Evolutionary conservation across 2,329 filamentous ascomycete species (phyloP).

Genomic region (Blastomyces gilchristii): DNA sequence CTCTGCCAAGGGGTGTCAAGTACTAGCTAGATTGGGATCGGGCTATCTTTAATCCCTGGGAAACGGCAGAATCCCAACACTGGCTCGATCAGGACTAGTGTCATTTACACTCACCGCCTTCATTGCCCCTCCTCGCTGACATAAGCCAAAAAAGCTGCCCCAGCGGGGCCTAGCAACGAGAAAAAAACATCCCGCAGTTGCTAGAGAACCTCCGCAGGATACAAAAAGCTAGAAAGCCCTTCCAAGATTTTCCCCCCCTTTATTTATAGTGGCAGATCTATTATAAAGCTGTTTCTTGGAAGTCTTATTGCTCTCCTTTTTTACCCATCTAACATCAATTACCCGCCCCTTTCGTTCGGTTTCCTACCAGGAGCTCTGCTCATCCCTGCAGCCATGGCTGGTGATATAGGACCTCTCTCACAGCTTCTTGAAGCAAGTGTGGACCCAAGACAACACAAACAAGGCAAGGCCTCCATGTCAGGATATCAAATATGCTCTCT

Average conservation of each 20-base stretch:
- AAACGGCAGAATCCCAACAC: neutral
- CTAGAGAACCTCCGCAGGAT: neutral
- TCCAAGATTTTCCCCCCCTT: neutral
- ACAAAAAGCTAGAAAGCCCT: neutral
- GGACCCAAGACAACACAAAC: slow-evolving; percentile 75
- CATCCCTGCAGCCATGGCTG: slow-evolving; percentile 44
- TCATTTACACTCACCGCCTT: neutral
- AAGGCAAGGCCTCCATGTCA: slow-evolving; percentile 50
- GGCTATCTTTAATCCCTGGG: neutral
- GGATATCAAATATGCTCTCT: neutral
- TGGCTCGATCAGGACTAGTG: neutral
- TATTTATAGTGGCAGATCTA: neutral
- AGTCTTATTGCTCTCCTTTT: neutral
- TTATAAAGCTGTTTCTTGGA: neutral
- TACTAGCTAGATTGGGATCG: neutral
- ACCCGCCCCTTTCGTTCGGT: slow-evolving; percentile 7
- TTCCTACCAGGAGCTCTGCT: slow-evolving; percentile 12
- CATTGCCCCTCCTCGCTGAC: slow-evolving; percentile 1
- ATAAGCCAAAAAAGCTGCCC: slow-evolving; percentile 6
- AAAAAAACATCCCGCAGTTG: neutral
- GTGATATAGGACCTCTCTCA: slow-evolving; percentile 55
- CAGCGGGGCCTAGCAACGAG: slow-evolving; percentile 5
- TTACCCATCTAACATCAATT: slow-evolving; percentile 1
- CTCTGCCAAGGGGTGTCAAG: neutral
- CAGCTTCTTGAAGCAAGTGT: slow-evolving; percentile 84